Percentiles rank a stretch among this genome's conserved stretches.
Evolutionary conservation across 75 land plant species (phyloP).

Genomic region (Adiantum capillusveneris): DNA sequence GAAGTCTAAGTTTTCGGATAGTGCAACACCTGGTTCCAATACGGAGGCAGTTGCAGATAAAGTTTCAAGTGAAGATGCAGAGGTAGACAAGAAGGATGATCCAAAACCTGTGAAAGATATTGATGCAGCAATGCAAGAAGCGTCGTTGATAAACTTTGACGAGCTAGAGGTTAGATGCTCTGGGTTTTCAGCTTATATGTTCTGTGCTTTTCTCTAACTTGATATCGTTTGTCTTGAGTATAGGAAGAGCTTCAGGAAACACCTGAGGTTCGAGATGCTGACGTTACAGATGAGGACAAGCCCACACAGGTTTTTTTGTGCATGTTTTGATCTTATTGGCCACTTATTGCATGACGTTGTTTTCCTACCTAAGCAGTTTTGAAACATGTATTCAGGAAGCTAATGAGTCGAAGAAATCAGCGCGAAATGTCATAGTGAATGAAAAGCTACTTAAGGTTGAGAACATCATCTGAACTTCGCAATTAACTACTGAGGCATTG

Average conservation of each 20-base stretch:
- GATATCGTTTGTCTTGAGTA: neutral
- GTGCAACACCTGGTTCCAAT: slow-evolving; percentile 1
- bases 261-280: neutral
- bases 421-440: slow-evolving; percentile 23
- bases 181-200: neutral
- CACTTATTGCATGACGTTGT: neutral
- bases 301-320: neutral
- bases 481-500: too few relatives aligned
- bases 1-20: slow-evolving; percentile 6
- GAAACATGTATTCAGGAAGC: neutral
- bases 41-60: slow-evolving; percentile 32
- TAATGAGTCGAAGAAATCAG: neutral
- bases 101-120: slow-evolving; percentile 15
- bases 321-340: neutral
- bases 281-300: neutral
- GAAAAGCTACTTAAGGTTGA: slow-evolving; percentile 57
- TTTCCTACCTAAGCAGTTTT: neutral
- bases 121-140: slow-evolving; percentile 21
- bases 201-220: neutral
- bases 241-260: neutral
- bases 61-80: slow-evolving; percentile 16
- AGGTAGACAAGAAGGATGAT: slow-evolving; percentile 24
- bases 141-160: slow-evolving; percentile 2
- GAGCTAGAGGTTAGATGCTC: neutral
- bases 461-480: too few relatives aligned